Evolutionary conservation across 1,139 yeast species (phyloP).

Genomic region (Pichia norvegensis): DNA sequence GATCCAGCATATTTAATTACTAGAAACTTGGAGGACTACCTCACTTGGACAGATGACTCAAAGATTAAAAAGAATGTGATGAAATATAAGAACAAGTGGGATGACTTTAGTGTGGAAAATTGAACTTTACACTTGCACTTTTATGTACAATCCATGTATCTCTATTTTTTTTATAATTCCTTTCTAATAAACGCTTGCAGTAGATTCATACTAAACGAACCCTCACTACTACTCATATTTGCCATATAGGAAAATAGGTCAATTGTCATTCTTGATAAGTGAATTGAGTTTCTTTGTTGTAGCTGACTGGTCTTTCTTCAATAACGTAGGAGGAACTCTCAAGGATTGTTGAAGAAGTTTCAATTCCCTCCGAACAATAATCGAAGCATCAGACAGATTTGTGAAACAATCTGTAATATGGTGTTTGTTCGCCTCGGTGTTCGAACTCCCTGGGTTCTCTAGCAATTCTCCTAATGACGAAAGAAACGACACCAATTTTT

Average conservation of each 20-base stretch:
- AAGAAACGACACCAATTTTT: slow-evolving; percentile 37
- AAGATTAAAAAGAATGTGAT: slow-evolving; percentile 87
- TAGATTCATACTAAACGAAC: too few relatives aligned
- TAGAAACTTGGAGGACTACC: slow-evolving; percentile 86
- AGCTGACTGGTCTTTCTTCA: slow-evolving; percentile 42
- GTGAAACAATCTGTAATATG: slow-evolving; percentile 21
- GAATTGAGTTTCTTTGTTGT: not conserved
- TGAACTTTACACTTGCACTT: slow-evolving; percentile 11
- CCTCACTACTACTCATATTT: too few relatives aligned
- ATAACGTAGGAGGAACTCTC: slow-evolving; percentile 51
- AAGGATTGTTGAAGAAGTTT: slow-evolving; percentile 51
- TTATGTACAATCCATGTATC: slow-evolving; percentile 8
- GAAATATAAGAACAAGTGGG: slow-evolving; percentile 80
- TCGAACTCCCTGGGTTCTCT: slow-evolving; percentile 28
- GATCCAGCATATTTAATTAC: slow-evolving; percentile 95
- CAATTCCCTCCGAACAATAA: slow-evolving; percentile 48
- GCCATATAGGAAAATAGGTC: too few relatives aligned
- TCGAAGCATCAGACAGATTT: slow-evolving; percentile 32
- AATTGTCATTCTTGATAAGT: slow-evolving; percentile 12
- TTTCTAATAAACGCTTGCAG: too few relatives aligned
- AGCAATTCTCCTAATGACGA: slow-evolving; percentile 31
- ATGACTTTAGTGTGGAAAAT: slow-evolving; percentile 52
- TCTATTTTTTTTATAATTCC: too few relatives aligned
- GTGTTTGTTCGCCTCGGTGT: slow-evolving; percentile 25
- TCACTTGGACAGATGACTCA: slow-evolving; percentile 94